Base-by-base conservation (phyloP, 1,284 basidiomycete genomes). In the Microbotryomycetes sp. region DNA sequence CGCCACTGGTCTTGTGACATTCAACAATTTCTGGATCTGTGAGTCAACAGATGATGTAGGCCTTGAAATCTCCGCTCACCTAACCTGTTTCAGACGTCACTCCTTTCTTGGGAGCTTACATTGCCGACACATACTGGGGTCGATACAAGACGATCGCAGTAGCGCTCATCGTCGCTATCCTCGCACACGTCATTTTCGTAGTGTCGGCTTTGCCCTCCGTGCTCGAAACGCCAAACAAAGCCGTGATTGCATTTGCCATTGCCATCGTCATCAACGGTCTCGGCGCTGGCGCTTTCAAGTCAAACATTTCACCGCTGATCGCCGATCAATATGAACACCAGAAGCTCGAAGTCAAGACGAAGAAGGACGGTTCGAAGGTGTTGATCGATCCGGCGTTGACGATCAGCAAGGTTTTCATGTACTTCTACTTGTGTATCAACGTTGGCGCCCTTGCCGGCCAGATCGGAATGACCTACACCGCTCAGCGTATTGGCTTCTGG, bases 301-400 rank as follows among this genome's bases (percentile, higher is more conserved):
- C 67, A 0, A 76, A 77, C 64, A 67, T 73, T 21, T 86, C 85
- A 0, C 87, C 88, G 0, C 78, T 90, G 57, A 80, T 90, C 45
- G 88, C 88, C 46, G 87, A 92, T 76, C 86, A 90, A 72, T 85
- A 86, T 73, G 31, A 85, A 80, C 66, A 48, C 27, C 74, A 62
- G 49, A 54, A 49, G 75, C 80, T 87, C 31, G 57, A 48, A 45
- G 60, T 70, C 61, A 65, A 69, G 41, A 81, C 79, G 4, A 81
- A 80, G 2, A 80, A 79, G 64, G 77, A 73, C 23, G 89, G 89
- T 50, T 86, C 90, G 74, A 79, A 84, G 35, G 88, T 92, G 57
- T 85, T 92, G 64, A 82, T 91, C 41, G 89, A 92, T 73, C 91
- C 90, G 0, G 74, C 78, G 0, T 70, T 87, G 70, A 92, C 91